phyloP scores from a whole-genome alignment of 352 stramenopile species.

The Globisporangium barbulae region DNA sequence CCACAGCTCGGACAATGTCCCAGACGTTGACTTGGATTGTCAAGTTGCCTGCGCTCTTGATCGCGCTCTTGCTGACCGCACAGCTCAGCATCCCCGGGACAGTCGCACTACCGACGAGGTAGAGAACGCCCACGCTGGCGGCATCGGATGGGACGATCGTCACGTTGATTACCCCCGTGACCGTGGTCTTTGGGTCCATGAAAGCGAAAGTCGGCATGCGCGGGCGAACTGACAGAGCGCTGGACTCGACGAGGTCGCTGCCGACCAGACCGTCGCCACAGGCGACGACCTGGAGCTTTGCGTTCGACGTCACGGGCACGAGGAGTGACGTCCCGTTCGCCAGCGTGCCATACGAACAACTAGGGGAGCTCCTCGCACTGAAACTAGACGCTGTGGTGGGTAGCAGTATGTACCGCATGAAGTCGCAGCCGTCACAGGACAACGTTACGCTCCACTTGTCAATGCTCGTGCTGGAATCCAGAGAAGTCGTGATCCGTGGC shows the following conservation, averaged over 20 bases:
- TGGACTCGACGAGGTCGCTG: slow-evolving; percentile 29
- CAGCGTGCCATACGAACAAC: slow-evolving; percentile 35
- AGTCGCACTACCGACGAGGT: slow-evolving; percentile 19
- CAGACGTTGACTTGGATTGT: slow-evolving; percentile 30
- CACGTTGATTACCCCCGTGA: slow-evolving; percentile 44
- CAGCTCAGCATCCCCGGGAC: slow-evolving; percentile 9
- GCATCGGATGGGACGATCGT: slow-evolving; percentile 26
- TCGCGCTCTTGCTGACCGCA: background rate
- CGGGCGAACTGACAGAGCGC: slow-evolving; percentile 29
- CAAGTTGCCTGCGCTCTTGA: slow-evolving; percentile 16
- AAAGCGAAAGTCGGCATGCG: slow-evolving; percentile 37
- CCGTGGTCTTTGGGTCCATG: slow-evolving; percentile 29
- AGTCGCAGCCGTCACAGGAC: slow-evolving; percentile 34
- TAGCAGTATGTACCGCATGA: slow-evolving; percentile 44
- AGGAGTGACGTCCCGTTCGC: slow-evolving; percentile 15
- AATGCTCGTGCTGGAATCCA: slow-evolving; percentile 27
- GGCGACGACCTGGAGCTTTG: slow-evolving; percentile 36
- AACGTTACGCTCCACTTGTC: slow-evolving; percentile 42
- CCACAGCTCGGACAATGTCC: slow-evolving; percentile 41
- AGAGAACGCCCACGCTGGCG: slow-evolving; percentile 24
- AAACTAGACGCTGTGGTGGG: slow-evolving; percentile 2
- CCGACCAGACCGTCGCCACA: slow-evolving; percentile 33
- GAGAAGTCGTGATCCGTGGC: slow-evolving; percentile 27
- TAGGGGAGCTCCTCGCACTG: slow-evolving; percentile 21
- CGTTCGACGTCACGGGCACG: slow-evolving; percentile 34